These are phyloP conservation scores for Oidiodendron maius DNA, from an alignment of 495 filamentous ascomycete species.

Conservation along the genomic window DNA sequence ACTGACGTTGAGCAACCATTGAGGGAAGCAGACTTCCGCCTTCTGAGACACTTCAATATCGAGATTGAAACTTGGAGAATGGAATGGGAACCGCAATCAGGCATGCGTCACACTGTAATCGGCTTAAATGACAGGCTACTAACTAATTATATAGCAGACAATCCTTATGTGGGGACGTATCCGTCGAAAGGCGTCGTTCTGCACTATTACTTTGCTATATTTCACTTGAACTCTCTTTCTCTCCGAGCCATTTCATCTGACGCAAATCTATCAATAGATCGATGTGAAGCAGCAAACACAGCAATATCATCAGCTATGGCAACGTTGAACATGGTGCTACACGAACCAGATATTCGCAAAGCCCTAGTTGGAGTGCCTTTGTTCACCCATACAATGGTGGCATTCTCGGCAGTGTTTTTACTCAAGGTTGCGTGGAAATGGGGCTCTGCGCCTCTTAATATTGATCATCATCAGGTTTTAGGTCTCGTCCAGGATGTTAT, in stretches of 20 bases:
- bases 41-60: constrained; percentile 45
- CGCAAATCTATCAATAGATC: constrained; percentile 47
- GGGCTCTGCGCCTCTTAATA: constrained; percentile 2
- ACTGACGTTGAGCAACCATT: constrained; percentile 47
- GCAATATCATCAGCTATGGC: constrained; percentile 52
- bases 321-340: constrained; percentile 48
- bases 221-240: constrained; percentile 54
- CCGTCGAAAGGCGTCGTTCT: constrained; percentile 53
- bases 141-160: constrained; percentile 24
- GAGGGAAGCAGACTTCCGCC: constrained; percentile 47
- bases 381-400: constrained; percentile 53
- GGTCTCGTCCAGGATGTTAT: constrained; percentile 6
- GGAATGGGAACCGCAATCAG: constrained; percentile 48
- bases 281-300: constrained; percentile 48
- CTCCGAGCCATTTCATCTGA: constrained; percentile 45
- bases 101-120: constrained; percentile 29
- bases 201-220: constrained; percentile 57
- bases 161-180: constrained; percentile 48
- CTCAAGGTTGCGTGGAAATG: constrained; percentile 13
- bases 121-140: not conserved
- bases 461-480: constrained; percentile 1
- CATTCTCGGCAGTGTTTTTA: constrained; percentile 41
- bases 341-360: constrained; percentile 49
- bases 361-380: constrained; percentile 35
- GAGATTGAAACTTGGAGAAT: constrained; percentile 52